Evolutionary conservation across 768 basidiomycete species (phyloP), one percentile per base, ranked within the genome.

Genomic region (Trametes cubensis): DNA sequence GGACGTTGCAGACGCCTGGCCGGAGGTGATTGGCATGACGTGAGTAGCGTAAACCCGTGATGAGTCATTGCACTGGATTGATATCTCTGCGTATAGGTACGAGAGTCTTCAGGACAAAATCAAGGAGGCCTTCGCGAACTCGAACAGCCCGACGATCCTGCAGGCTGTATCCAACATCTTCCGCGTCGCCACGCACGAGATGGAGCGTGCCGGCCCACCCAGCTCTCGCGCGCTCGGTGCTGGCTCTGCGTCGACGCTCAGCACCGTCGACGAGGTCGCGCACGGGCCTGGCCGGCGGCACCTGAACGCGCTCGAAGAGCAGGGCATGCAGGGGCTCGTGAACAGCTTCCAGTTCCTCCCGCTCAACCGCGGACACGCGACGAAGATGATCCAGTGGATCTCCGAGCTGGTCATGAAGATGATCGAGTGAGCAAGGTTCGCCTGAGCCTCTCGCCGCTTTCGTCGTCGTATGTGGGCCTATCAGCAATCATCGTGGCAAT

Each of bases 81-180:
- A 69, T 62, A 60, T 39, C 58, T 55, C 62, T 45, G 21, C 52
- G 6, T 28, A 34, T 62, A 94, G 92, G 18, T 93, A 90, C 64
- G 91, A 93, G 44, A 82, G 81, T 53, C 67, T 94, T 56, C 86
- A 90, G 71, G 90, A 92, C 60, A 85, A 83, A 62, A 85, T 94
- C 69, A 86, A 84, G 66, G 88, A 88, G 21, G 80, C 84, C 0
- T 88, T 93, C 67, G 81, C 86, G 18, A 86, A 81, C 60, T 86
- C 88, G 3, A 85, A 88, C 17, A 93, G 90, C 64, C 79, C 90
- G 13, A 76, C 78, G 2, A 87, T 93, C 67, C 84, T 93, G 60
- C 81, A 81, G 42, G 82, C 86, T 13, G 87, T 86, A 28, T 89
- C 90, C n/a, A 86, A 80, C 62, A 84, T 94, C 56, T 92, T 91